Evolutionary conservation across 2,329 filamentous ascomycete species (phyloP).

Genomic region (Monilinia laxa): DNA sequence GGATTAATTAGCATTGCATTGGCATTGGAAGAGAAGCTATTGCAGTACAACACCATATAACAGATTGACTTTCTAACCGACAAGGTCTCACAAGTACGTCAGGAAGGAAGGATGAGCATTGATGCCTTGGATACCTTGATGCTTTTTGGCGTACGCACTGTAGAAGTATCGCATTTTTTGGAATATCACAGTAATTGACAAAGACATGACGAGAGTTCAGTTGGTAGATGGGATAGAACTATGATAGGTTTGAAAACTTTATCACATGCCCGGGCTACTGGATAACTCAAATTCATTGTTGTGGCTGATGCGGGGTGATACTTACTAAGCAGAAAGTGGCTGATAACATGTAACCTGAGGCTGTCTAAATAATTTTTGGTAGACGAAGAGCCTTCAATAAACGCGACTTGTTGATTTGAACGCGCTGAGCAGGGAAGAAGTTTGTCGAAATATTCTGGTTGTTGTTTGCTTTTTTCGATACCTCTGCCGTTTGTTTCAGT

Average conservation of each 20-base stretch:
- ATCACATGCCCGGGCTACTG: no score
- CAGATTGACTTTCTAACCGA: no score
- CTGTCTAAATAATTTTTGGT: constrained; percentile 26
- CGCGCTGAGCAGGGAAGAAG: constrained; percentile 29
- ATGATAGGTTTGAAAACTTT: no score
- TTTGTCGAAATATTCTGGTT: constrained; percentile 14
- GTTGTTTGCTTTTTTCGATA: constrained; percentile 10
- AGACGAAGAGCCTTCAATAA: constrained; percentile 27
- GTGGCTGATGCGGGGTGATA: constrained; percentile 3
- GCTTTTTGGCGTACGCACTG: no score
- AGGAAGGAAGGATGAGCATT: background rate
- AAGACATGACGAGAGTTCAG: no score
- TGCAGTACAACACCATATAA: no score
- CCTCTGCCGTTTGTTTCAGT: constrained; percentile 12
- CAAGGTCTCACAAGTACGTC: no score
- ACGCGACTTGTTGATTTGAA: constrained; percentile 30
- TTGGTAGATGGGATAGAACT: no score
- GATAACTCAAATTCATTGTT: background rate
- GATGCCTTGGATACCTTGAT: no score
- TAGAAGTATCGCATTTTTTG: no score
- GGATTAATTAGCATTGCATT: background rate
- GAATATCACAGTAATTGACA: no score
- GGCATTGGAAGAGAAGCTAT: background rate
- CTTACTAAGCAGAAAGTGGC: background rate
- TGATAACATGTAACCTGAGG: background rate